phyloP scores from a whole-genome alignment of 495 filamentous ascomycete genomes.

The Copromyces sp. region DNA sequence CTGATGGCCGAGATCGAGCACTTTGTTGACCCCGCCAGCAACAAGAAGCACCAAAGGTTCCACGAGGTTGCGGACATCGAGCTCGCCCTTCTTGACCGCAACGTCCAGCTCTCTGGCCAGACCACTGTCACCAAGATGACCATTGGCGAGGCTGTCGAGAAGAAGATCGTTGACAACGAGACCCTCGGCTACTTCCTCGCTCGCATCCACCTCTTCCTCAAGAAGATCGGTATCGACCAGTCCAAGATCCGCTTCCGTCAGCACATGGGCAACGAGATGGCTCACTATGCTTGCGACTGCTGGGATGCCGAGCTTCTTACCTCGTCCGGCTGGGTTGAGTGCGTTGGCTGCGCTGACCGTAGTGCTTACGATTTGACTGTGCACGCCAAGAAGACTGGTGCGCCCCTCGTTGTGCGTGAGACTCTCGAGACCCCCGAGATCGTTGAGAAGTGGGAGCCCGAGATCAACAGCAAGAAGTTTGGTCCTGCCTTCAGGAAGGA shows the following conservation, averaged over 20 bases:
- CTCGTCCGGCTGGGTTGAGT: constrained; percentile 79
- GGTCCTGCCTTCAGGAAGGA: constrained; percentile 76
- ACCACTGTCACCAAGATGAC: constrained; percentile 49
- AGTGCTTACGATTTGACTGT: constrained; percentile 73
- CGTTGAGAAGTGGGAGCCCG: constrained; percentile 65
- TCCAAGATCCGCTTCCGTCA: constrained; percentile 72
- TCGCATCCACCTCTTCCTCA: constrained; percentile 63
- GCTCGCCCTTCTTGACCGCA: constrained; percentile 57
- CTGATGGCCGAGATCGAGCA: constrained; percentile 80
- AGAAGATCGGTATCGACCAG: constrained; percentile 58
- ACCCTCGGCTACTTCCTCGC: constrained; percentile 82
- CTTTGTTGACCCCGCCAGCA: constrained; percentile 59
- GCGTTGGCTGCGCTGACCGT: constrained; percentile 74
- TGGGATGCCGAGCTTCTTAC: constrained; percentile 77
- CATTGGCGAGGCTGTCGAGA: constrained; percentile 62
- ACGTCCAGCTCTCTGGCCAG: constrained; percentile 60
- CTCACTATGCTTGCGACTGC: constrained; percentile 76
- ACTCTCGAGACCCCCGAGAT: constrained; percentile 48
- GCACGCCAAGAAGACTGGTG: constrained; percentile 71
- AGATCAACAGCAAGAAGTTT: constrained; percentile 76
- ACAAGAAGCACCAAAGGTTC: constrained; percentile 66
- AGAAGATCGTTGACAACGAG: constrained; percentile 66
- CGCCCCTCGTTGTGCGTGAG: constrained; percentile 61
- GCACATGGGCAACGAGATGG: constrained; percentile 72
- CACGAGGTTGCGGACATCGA: constrained; percentile 54